These are phyloP conservation scores for Hortaea sp. DNA, from an alignment of 2,329 filamentous ascomycete genomes.

Conservation along the genomic window DNA sequence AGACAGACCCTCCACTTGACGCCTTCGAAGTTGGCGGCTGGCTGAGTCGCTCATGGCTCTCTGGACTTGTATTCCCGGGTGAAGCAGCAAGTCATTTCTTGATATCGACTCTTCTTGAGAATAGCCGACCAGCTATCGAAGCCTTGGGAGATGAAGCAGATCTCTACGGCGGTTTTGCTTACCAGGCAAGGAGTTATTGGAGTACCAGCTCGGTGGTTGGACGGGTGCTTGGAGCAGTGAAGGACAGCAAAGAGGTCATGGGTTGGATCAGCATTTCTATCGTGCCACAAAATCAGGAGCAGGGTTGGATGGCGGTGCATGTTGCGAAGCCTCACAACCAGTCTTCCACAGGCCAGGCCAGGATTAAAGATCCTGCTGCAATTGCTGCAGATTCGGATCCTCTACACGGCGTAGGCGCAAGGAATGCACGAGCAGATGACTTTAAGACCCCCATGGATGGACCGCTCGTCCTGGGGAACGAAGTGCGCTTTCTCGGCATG, in stretches of 20 bases:
- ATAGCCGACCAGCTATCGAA: conserved; percentile 39
- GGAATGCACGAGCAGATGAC: conserved; percentile 19
- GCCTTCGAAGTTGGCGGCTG: conserved; percentile 26
- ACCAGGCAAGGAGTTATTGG: conserved; percentile 43
- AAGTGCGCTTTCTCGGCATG: conserved; percentile 16
- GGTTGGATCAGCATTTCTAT: conserved; percentile 40
- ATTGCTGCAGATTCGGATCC: conserved; percentile 28
- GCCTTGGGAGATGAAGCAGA: conserved; percentile 41
- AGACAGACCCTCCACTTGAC: neutral
- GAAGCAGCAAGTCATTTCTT: conserved; percentile 44
- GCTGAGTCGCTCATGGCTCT: conserved; percentile 46
- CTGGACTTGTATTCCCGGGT: conserved; percentile 45
- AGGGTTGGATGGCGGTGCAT: conserved; percentile 43
- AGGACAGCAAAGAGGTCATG: conserved; percentile 41
- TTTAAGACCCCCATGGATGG: conserved; percentile 30
- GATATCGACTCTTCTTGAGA: conserved; percentile 47
- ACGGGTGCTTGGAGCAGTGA: conserved; percentile 39
- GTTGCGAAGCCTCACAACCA: conserved; percentile 13
- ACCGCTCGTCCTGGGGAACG: conserved; percentile 17
- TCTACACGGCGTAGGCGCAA: conserved; percentile 16
- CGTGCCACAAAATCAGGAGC: conserved; percentile 20
- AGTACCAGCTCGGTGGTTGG: conserved; percentile 47
- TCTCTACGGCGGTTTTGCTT: conserved; percentile 46
- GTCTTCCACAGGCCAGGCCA: conserved; percentile 7
- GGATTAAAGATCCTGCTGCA: conserved; percentile 27